Conservation (phyloP, 768 basidiomycete genomes). For the Leccinum imitatum region DNA sequence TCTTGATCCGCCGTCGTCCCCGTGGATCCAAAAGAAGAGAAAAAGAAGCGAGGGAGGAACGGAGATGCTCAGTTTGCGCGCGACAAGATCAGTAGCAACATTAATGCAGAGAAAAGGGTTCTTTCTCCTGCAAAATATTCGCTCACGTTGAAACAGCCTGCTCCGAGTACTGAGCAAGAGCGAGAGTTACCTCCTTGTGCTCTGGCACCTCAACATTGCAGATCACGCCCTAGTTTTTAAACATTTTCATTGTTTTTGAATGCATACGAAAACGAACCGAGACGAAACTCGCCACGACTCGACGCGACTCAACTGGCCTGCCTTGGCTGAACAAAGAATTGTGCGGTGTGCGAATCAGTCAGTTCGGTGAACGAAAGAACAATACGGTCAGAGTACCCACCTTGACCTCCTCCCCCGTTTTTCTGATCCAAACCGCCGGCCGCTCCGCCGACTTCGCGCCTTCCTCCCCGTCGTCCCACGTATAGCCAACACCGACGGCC, state of each 20-base stretch:
- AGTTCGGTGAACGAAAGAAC: not conserved
- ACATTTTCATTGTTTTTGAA: not conserved
- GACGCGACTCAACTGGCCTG: constrained; percentile 16
- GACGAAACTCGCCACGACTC: not conserved
- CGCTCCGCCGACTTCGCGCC: constrained; percentile 64
- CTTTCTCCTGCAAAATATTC: not conserved
- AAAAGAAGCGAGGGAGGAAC: not conserved
- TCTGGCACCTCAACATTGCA: not conserved
- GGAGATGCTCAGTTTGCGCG: not conserved
- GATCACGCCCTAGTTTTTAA: not conserved
- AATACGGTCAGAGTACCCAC: constrained; percentile 34
- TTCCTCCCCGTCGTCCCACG: constrained; percentile 84
- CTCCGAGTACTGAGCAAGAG: not conserved
- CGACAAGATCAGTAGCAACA: not conserved
- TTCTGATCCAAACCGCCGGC: constrained; percentile 60
- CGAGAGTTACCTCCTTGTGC: not conserved
- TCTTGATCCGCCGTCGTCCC: not conserved
- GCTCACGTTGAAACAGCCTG: not conserved
- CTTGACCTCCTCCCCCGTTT: constrained; percentile 77
- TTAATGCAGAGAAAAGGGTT: not conserved
- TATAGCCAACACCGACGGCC: constrained; percentile 84
- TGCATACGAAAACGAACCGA: not conserved
- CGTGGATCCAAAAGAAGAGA: not conserved
- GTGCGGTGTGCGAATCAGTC: not conserved
- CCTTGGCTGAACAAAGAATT: constrained; percentile 18